Conservation (phyloP, 495 filamentous ascomycete species). For the Durotheca rogersii region DNA sequence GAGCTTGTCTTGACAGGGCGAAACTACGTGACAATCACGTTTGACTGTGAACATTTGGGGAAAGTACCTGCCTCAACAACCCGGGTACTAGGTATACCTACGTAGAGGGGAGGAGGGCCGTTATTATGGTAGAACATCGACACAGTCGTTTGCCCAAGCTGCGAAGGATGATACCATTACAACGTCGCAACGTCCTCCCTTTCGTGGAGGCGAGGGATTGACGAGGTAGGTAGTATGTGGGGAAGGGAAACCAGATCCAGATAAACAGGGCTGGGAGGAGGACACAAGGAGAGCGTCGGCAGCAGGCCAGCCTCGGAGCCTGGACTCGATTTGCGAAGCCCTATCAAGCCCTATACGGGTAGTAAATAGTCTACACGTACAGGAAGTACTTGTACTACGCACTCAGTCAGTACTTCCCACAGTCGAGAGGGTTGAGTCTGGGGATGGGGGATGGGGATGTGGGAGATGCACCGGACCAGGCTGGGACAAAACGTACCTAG, state of each 20-base stretch:
- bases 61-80: conserved; percentile 19
- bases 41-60: too few species aligned
- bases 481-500: too few species aligned
- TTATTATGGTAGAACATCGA: conserved; percentile 2
- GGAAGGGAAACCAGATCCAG: conserved; percentile 18
- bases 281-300: neutral
- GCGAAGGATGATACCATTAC: conserved; percentile 11
- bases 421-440: too few species aligned
- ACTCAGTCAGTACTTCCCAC: too few species aligned
- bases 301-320: neutral
- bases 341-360: too few species aligned
- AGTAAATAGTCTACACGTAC: too few species aligned
- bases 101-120: neutral
- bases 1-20: too few species aligned
- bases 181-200: conserved; percentile 17
- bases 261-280: conserved; percentile 11
- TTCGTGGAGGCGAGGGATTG: conserved; percentile 10
- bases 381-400: too few species aligned
- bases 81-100: neutral
- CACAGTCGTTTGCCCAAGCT: conserved; percentile 29
- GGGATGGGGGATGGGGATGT: too few species aligned
- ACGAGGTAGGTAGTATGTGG: conserved; percentile 26
- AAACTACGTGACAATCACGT: too few species aligned
- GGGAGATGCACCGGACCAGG: too few species aligned
- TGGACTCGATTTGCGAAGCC: neutral